Evolutionary conservation across 495 filamentous ascomycete species (phyloP), one percentile per base, ranked within the genome.

Genomic region (Hypoxylon intermedium): DNA sequence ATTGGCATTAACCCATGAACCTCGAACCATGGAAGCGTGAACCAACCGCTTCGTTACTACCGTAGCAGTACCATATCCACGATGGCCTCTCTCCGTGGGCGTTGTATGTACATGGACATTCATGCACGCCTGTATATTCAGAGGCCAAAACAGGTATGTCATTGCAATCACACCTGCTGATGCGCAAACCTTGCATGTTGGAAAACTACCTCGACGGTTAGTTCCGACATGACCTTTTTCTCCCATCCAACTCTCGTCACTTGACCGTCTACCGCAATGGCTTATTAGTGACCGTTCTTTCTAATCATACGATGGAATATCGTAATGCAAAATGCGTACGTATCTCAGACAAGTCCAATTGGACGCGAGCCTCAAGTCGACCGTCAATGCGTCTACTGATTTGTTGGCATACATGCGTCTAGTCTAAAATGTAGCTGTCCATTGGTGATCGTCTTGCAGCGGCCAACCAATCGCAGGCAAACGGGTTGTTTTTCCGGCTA

Each of bases 1-100:
- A 60, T 60, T 65, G 51, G 56, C 41, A 65, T 52, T 57, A 41
- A 56, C 42, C 62, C 62, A 53, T 53, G 62, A 57, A 57, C 62
- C 51, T 60, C 62, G 51, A 65, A 65, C 62, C 62, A 65, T 65
- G 56, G 62, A 53, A 65, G 50, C 52, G 46, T 43, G 56, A 65
- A 65, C 49, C 62, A n/a, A 60, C 62, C 56, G 55, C 40, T 65
- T 48, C 62, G 34, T 49, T 65, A 60, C 62, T 53, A 65, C 62
- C 48, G 62, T 65, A 60, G 56, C 56, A 65, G 51, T 53, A 51
- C 45, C 51, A 51, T 56, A 43, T 52, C 47, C 51, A 42, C 44
- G 50, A 57, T 57, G 36, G 31, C 21, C 34, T 40, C 34, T 24
- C n/a, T n/a, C n/a, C n/a, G n/a, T n/a, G n/a, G 36, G 30, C 18